Evolutionary conservation across 2,329 filamentous ascomycete species (phyloP).

Genomic region (Myriosclerotinia curreyana): DNA sequence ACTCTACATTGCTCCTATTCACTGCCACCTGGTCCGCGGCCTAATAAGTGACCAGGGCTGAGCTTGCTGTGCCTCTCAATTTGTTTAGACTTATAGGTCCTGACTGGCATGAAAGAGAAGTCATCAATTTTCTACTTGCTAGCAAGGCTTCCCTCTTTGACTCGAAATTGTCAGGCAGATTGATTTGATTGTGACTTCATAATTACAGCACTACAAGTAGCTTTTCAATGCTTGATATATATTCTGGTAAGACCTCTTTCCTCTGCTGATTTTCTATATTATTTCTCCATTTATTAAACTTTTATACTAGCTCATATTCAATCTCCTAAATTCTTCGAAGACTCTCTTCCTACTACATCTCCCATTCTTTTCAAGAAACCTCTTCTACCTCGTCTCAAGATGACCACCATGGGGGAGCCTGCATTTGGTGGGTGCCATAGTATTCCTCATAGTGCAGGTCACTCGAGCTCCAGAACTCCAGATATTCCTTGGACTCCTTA

Average conservation of each 20-base stretch:
- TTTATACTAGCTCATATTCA: constrained; percentile 2
- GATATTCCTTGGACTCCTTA: constrained; percentile 29
- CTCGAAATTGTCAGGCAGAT: constrained; percentile 22
- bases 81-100: constrained; percentile 30
- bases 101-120: constrained; percentile 24
- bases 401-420: constrained; percentile 21
- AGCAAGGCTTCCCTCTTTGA: constrained; percentile 26
- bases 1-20: constrained; percentile 21
- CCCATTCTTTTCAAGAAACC: constrained; percentile 19
- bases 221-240: constrained; percentile 17
- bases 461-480: constrained; percentile 16
- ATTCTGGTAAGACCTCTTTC: constrained; percentile 9
- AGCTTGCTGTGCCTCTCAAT: constrained; percentile 30
- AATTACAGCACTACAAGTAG: constrained; percentile 24
- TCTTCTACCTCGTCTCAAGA: constrained; percentile 8
- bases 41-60: constrained; percentile 27
- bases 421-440: constrained; percentile 15
- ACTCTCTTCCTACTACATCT: constrained; percentile 12
- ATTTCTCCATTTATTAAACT: constrained; percentile 4
- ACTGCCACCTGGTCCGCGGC: constrained; percentile 28
- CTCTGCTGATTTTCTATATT: neutral
- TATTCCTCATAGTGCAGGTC: constrained; percentile 12
- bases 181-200: constrained; percentile 23
- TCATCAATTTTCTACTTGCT: constrained; percentile 18
- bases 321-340: constrained; percentile 8